Evolutionary conservation across 768 basidiomycete species (phyloP), one percentile per base, ranked within the genome.

Genomic region (Cantharellus cinnabarinus): DNA sequence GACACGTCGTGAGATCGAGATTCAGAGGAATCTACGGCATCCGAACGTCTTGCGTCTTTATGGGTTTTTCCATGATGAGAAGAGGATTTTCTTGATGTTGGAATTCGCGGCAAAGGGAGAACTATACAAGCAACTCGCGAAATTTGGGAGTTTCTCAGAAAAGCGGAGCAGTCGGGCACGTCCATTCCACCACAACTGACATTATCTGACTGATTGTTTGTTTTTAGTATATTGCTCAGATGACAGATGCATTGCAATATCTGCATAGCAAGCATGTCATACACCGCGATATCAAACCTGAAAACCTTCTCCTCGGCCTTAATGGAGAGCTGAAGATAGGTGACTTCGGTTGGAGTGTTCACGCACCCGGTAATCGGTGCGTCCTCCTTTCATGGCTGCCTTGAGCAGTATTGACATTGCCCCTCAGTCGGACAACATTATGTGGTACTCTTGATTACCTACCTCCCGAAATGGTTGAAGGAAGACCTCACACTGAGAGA

Each of bases 331-430:
- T 99, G 65, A 98, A 99, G 76, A 94, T 99, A 62, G 95, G 83
- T 2, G 94, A 98, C 70, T 98, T 98, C 70, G 95, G 95, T 5
- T 99, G 95, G 94, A 89, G 85, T 65, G 90, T 95, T 4, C 94
- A 98, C 68, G 94, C 93, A 0, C 94, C 94, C 0, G 81, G 88
- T 1, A 88, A 90, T 67, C 74, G 91, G 65, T 65, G 37, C 3
- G 64, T 54, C 38, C 52, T 10, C 37, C 3, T n/a, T 42, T 42
- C 15, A 41, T n/a, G 14, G 39, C 51, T 5, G 35, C 41, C 29
- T 41, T 29, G 20, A 50, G 15, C 1, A 42, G 41, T 1, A 54
- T 56, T 63, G 10, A 48, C 35, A 41, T 5, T n/a, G n/a, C 20
- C n/a, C 42, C 57, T 60, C 41, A 71, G 72, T 51, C 73, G 94